phyloP scores from a whole-genome alignment of 1,284 basidiomycete species.

The Farysia itapuensis region DNA sequence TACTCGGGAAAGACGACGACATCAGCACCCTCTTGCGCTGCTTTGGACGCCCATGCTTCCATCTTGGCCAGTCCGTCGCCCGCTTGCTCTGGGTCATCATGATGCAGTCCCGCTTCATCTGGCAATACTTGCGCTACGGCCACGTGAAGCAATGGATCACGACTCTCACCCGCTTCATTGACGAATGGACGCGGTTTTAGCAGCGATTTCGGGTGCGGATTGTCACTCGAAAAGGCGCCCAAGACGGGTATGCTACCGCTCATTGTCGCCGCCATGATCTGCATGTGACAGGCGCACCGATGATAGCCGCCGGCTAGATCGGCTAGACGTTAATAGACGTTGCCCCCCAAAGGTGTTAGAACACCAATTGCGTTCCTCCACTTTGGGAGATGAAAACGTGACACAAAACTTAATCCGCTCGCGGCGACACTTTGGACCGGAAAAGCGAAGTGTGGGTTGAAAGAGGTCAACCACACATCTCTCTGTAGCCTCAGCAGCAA shows the following conservation, averaged over 20 bases:
- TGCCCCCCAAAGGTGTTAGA: too few species aligned
- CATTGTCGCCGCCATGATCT: too few species aligned
- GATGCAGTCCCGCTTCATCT: conserved; percentile 20
- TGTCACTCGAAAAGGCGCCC: conserved; percentile 6
- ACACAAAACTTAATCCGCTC: too few species aligned
- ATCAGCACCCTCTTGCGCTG: conserved; percentile 31
- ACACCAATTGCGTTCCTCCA: too few species aligned
- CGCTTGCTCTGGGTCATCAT: background rate
- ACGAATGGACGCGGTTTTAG: conserved; percentile 1
- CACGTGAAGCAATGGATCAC: conserved; percentile 22
- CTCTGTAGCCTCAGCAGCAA: too few species aligned
- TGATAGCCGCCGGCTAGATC: too few species aligned
- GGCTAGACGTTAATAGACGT: too few species aligned
- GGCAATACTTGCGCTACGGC: conserved; percentile 30
- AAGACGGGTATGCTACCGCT: conserved; percentile 1
- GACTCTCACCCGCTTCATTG: conserved; percentile 1
- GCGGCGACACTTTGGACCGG: too few species aligned
- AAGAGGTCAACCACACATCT: too few species aligned
- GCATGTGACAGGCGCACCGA: too few species aligned
- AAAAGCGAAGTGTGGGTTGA: too few species aligned
- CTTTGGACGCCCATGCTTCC: conserved; percentile 17
- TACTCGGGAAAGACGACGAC: conserved; percentile 57
- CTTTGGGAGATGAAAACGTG: too few species aligned
- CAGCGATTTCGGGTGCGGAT: conserved; percentile 5
- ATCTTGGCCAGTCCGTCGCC: conserved; percentile 26